phyloP scores from a whole-genome alignment of 345 rosid species.

The Hypericum androsaemum region DNA sequence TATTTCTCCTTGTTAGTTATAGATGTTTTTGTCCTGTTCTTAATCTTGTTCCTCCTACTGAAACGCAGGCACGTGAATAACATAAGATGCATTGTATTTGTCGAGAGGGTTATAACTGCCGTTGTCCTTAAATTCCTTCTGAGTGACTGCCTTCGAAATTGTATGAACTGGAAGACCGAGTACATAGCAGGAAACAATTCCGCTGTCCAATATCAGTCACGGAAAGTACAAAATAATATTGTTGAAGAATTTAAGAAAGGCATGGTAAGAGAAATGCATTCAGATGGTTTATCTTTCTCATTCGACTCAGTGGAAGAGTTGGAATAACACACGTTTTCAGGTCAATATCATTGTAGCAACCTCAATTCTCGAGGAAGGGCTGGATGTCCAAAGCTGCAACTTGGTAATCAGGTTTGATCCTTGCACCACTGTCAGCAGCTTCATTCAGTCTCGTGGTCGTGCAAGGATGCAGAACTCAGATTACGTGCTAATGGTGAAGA shows the following conservation, averaged over 20 bases:
- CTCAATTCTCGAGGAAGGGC: slow-evolving; percentile 94
- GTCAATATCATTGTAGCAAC: slow-evolving; percentile 83
- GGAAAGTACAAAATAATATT: slow-evolving; percentile 56
- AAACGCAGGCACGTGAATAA: slow-evolving; percentile 41
- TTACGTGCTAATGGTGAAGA: slow-evolving; percentile 63
- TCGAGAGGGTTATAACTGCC: slow-evolving; percentile 66
- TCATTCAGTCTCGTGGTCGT: slow-evolving; percentile 96
- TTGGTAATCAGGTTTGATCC: slow-evolving; percentile 85
- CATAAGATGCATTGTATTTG: slow-evolving; percentile 75
- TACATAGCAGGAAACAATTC: slow-evolving; percentile 67
- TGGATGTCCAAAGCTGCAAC: slow-evolving; percentile 90
- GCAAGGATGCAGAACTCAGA: slow-evolving; percentile 84
- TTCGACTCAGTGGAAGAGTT: neutral
- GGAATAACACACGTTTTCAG: slow-evolving; percentile 26
- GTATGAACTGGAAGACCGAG: slow-evolving; percentile 46
- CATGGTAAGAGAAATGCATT: slow-evolving; percentile 32
- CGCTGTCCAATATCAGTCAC: slow-evolving; percentile 43
- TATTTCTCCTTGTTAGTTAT: too few species aligned
- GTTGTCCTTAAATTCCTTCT: slow-evolving; percentile 47
- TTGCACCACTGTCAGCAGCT: slow-evolving; percentile 64
- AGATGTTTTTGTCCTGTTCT: too few species aligned
- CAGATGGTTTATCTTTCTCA: neutral
- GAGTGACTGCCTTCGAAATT: slow-evolving; percentile 45
- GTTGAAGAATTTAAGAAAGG: slow-evolving; percentile 79
- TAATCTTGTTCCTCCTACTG: neutral